A percentile compares a stretch with the other conserved stretches of the same genome.
Evolutionary conservation across 495 filamentous ascomycete genomes (phyloP).

Genomic region (Chaetomium cochliodes): DNA sequence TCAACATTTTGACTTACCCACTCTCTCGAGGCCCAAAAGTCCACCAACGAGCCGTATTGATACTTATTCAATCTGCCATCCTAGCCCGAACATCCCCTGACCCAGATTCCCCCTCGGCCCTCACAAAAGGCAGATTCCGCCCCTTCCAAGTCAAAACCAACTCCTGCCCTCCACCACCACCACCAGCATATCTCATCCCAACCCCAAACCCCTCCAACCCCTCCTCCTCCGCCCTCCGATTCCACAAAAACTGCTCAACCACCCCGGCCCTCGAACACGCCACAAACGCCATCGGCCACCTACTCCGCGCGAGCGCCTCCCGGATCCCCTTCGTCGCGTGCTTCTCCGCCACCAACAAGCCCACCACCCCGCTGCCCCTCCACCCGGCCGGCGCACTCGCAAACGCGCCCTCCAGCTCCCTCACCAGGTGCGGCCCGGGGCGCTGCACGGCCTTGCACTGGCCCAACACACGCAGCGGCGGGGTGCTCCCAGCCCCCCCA

Average conservation of each 20-base stretch:
- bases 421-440: conserved; percentile 62
- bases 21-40: neutral
- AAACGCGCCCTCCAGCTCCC: conserved; percentile 85
- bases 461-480: conserved; percentile 51
- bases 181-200: conserved; percentile 48
- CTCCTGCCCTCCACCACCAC: conserved; percentile 22
- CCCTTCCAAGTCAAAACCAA: conserved; percentile 61
- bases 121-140: conserved; percentile 35
- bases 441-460: conserved; percentile 76
- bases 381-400: conserved; percentile 66
- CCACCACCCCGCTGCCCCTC: conserved; percentile 58
- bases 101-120: neutral
- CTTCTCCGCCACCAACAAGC: conserved; percentile 55
- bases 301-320: conserved; percentile 64
- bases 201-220: conserved; percentile 66
- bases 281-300: conserved; percentile 62
- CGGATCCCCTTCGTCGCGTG: conserved; percentile 56
- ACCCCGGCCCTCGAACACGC: conserved; percentile 50
- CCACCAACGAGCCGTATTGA: no score
- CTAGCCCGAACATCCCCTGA: neutral
- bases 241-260: conserved; percentile 69
- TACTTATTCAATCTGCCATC: neutral
- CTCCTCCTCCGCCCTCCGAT: conserved; percentile 58
- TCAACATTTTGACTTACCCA: neutral
- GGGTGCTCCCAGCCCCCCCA: no score